Conservation (phyloP, 106 monocot genomes). For the Alisma plantagoaquatica region DNA sequence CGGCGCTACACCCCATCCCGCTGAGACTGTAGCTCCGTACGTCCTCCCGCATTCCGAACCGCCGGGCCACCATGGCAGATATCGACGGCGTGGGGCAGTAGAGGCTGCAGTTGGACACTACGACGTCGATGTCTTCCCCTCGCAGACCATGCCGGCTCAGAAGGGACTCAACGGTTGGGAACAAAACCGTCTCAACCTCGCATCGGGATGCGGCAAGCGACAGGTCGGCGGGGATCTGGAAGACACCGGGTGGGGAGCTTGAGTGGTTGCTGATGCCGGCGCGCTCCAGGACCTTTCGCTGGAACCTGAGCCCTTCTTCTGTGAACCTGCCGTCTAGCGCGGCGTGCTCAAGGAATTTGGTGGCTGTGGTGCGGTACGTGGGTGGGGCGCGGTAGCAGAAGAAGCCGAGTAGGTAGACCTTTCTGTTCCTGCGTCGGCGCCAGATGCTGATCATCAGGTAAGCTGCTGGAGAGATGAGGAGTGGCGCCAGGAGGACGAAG, state of each 20-base stretch:
- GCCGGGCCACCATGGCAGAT: conserved; percentile 10
- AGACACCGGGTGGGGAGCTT: neutral
- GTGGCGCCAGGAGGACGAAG: no score
- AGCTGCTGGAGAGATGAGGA: no score
- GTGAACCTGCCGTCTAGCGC: neutral
- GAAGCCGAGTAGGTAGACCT: conserved; percentile 12
- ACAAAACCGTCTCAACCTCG: conserved; percentile 9
- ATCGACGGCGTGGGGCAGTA: conserved; percentile 14
- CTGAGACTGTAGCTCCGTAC: conserved; percentile 8
- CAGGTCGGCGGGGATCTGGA: conserved; percentile 9
- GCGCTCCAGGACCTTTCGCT: conserved; percentile 6
- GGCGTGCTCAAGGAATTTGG: conserved; percentile 8
- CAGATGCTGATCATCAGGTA: no score
- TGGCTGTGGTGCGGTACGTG: neutral
- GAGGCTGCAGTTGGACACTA: conserved; percentile 18
- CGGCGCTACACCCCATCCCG: conserved; percentile 23
- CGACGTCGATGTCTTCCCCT: conserved; percentile 15
- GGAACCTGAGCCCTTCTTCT: neutral
- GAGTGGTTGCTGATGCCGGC: conserved; percentile 7
- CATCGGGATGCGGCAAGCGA: neutral
- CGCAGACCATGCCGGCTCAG: neutral
- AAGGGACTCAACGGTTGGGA: neutral
- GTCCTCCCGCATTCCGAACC: conserved; percentile 10
- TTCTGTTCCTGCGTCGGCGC: no score
- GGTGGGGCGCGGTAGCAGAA: conserved; percentile 1